Evolutionary conservation across 129 eudicot genomes (phyloP).

Genomic region (Glebionis coronaria): DNA sequence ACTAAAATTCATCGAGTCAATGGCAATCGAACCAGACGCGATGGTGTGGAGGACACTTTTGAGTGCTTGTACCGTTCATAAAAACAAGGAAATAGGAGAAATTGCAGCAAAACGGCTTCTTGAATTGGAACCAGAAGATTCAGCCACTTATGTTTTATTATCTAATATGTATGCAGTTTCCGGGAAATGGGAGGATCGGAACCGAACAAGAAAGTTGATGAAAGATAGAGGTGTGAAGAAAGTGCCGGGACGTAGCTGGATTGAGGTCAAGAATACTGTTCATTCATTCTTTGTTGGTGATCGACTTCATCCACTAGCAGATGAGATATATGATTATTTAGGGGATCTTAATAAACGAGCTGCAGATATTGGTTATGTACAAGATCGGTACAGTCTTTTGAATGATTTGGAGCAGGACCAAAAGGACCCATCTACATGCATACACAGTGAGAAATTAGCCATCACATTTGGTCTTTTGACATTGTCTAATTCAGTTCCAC

Average conservation of each 20-base stretch:
- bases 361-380: conserved; percentile 64
- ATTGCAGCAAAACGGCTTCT: conserved; percentile 62
- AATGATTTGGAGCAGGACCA: conserved; percentile 66
- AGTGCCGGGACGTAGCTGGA: conserved; percentile 97
- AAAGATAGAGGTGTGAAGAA: conserved; percentile 86
- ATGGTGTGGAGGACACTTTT: conserved; percentile 95
- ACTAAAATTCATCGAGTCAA: conserved; percentile 53
- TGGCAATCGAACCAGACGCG: conserved; percentile 90
- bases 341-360: conserved; percentile 59
- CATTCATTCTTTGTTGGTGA: conserved; percentile 96
- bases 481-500: conserved; percentile 51
- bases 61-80: conserved; percentile 80
- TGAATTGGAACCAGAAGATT: conserved; percentile 75
- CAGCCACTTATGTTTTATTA: conserved; percentile 88
- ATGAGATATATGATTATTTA: conserved; percentile 62
- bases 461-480: conserved; percentile 79
- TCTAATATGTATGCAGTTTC: conserved; percentile 85
- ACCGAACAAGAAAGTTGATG: conserved; percentile 73
- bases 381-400: conserved; percentile 63
- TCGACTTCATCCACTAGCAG: conserved; percentile 69
- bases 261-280: conserved; percentile 75
- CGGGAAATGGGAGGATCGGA: conserved; percentile 63
- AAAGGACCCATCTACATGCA: conserved; percentile 53
- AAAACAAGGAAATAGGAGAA: conserved; percentile 78
- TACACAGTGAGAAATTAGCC: conserved; percentile 91